A percentile compares a stretch with the other conserved stretches of the same genome.
Evolutionary conservation across 164 flowering plant genomes (phyloP).

Genomic region (Chimonanthus salicifolius): DNA sequence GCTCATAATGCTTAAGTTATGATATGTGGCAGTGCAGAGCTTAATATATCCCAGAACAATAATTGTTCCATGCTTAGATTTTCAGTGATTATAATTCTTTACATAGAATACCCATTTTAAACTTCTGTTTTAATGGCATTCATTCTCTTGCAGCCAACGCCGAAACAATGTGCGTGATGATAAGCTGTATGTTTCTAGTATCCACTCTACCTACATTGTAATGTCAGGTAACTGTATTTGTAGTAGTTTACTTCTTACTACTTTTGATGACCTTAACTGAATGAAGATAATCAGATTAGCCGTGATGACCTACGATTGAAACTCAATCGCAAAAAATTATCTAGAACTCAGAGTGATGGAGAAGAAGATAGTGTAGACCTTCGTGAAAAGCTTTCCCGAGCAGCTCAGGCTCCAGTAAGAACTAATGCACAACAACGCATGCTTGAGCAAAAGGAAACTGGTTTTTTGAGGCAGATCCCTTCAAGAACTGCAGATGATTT

Average conservation of each 20-base stretch:
- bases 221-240: constrained; percentile 10
- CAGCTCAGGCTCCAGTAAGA: constrained; percentile 27
- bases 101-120: background rate
- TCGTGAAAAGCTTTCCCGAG: constrained; percentile 57
- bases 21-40: background rate
- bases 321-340: constrained; percentile 50
- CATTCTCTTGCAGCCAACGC: constrained; percentile 36
- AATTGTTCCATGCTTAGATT: background rate
- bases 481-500: constrained; percentile 44
- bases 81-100: background rate
- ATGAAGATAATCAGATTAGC: constrained; percentile 35
- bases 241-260: constrained; percentile 11
- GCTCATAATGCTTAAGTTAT: background rate
- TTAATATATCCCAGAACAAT: background rate
- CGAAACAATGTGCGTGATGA: constrained; percentile 40
- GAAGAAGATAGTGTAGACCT: constrained; percentile 34
- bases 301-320: constrained; percentile 63
- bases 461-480: constrained; percentile 30
- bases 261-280: constrained; percentile 22
- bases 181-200: constrained; percentile 11
- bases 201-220: constrained; percentile 9
- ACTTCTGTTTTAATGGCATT: constrained; percentile 1
- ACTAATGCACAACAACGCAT: constrained; percentile 21
- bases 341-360: constrained; percentile 20
- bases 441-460: constrained; percentile 25